Percentiles rank a stretch among this genome's conserved stretches.
Evolutionary conservation across 495 filamentous ascomycete species (phyloP).

Genomic region (Penicillium maclennaniae): DNA sequence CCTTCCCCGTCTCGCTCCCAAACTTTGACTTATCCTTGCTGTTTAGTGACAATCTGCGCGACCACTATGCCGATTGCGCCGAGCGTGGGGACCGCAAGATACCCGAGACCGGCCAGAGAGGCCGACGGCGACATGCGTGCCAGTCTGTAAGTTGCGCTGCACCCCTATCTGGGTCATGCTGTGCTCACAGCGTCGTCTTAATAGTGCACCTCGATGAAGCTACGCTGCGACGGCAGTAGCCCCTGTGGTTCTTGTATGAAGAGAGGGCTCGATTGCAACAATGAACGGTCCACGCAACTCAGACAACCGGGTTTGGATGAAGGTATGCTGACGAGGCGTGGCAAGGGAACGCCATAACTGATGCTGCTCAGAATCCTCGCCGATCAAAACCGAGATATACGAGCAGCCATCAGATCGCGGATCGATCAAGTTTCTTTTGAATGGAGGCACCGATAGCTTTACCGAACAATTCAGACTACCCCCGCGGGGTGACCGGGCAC

Average conservation of each 20-base stretch:
- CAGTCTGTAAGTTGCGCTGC: slow-evolving; percentile 33
- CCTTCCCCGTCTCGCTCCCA: neutral
- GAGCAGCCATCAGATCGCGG: slow-evolving; percentile 38
- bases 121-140: slow-evolving; percentile 45
- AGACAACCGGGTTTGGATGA: slow-evolving; percentile 13
- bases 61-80: slow-evolving; percentile 42
- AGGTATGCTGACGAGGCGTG: slow-evolving; percentile 10
- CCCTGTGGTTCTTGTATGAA: slow-evolving; percentile 48
- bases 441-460: slow-evolving; percentile 44
- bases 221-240: slow-evolving; percentile 46
- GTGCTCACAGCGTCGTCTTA: neutral
- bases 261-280: slow-evolving; percentile 42
- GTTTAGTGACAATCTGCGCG: slow-evolving; percentile 43
- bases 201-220: slow-evolving; percentile 51
- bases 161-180: neutral
- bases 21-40: neutral
- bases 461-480: slow-evolving; percentile 43
- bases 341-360: neutral
- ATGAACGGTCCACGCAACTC: slow-evolving; percentile 22
- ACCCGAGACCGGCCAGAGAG: slow-evolving; percentile 45
- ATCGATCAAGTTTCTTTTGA: slow-evolving; percentile 47
- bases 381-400: slow-evolving; percentile 22
- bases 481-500: slow-evolving; percentile 36
- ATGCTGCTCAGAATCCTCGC: slow-evolving; percentile 16
- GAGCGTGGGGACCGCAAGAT: slow-evolving; percentile 41